phyloP scores from a whole-genome alignment of 2,329 filamentous ascomycete genomes.

The Sporothrix sp. region DNA sequence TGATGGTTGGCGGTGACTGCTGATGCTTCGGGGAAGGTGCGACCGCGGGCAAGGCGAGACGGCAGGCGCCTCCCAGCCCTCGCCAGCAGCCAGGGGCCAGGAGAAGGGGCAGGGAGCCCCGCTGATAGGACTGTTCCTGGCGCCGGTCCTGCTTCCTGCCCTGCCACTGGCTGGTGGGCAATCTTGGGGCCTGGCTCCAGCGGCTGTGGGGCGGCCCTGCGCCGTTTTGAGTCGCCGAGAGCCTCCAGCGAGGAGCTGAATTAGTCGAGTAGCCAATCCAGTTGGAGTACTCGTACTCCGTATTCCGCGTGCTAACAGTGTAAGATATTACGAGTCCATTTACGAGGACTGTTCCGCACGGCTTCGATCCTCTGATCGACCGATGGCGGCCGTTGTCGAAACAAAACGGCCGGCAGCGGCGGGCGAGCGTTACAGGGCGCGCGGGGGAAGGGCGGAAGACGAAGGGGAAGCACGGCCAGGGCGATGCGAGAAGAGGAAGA shows the following conservation, averaged over 20 bases:
- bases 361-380: constrained; percentile 5
- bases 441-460: not conserved
- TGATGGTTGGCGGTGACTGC: constrained; percentile 14
- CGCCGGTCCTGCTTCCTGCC: not conserved
- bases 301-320: too few species aligned
- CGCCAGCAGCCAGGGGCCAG: too few species aligned
- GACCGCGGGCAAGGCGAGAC: not conserved
- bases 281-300: too few species aligned
- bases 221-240: not conserved
- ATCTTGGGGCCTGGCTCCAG: constrained; percentile 4
- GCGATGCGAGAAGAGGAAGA: not conserved
- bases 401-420: constrained; percentile 5
- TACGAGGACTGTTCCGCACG: not conserved
- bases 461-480: not conserved
- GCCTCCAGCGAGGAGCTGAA: not conserved
- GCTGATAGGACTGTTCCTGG: constrained; percentile 1
- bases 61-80: not conserved
- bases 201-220: not conserved
- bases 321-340: too few species aligned
- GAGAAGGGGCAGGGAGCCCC: not conserved
- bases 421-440: constrained; percentile 4
- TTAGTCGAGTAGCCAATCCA: not conserved
- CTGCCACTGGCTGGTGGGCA: not conserved
- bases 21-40: constrained; percentile 2
- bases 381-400: constrained; percentile 4